Percentiles rank a stretch among this genome's conserved stretches.
Evolutionary conservation across 371 early-diverging fungal genomes (phyloP).

Genomic region (Capillidium rhysosporum): DNA sequence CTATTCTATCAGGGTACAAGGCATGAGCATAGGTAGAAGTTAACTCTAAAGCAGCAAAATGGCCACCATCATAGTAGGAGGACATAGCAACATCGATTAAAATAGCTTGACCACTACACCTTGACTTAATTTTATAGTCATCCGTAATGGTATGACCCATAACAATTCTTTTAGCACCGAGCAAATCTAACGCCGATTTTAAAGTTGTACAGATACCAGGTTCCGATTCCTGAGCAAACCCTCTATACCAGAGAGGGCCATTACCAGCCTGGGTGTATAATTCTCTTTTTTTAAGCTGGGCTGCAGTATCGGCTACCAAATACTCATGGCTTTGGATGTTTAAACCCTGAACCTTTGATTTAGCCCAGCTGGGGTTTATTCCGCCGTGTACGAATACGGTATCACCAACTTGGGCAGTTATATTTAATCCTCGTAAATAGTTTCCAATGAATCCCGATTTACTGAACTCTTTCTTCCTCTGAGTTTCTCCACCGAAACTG

Average conservation of each 20-base stretch:
- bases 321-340: background rate
- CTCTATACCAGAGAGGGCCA: conserved; percentile 39
- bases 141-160: conserved; percentile 53
- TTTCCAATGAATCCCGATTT: conserved; percentile 41
- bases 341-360: conserved; percentile 12
- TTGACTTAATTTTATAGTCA: conserved; percentile 31
- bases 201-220: conserved; percentile 20
- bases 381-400: conserved; percentile 61
- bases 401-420: conserved; percentile 30
- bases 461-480: conserved; percentile 28
- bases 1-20: background rate
- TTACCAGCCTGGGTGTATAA: conserved; percentile 8
- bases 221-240: conserved; percentile 34
- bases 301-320: background rate
- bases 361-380: conserved; percentile 25
- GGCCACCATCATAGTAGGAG: conserved; percentile 26
- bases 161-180: conserved; percentile 46
- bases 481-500: conserved; percentile 34
- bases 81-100: conserved; percentile 60
- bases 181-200: conserved; percentile 20
- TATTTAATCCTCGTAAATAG: conserved; percentile 25
- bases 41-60: conserved; percentile 9
- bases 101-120: conserved; percentile 35
- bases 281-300: background rate
- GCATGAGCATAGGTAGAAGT: background rate